Percentiles rank a stretch among this genome's conserved stretches.
Conservation (phyloP, 2,329 filamentous ascomycete genomes). For the Fusarium domesticum region DNA sequence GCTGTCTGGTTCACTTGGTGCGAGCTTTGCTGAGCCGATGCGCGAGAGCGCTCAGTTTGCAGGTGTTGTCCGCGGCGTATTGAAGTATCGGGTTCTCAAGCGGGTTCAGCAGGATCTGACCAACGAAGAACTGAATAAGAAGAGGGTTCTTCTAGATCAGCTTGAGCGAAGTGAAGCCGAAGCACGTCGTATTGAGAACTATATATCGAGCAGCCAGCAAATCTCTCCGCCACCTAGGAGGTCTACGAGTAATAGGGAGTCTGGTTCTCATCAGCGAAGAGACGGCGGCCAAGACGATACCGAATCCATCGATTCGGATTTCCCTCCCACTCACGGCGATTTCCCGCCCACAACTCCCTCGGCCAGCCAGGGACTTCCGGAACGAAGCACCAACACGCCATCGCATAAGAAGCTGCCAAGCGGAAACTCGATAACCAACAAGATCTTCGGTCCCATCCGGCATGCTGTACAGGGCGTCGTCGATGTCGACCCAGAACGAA, state of each 20-base stretch:
- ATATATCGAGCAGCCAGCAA: slow-evolving; percentile 72
- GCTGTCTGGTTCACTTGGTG: slow-evolving; percentile 80
- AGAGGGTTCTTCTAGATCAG: slow-evolving; percentile 75
- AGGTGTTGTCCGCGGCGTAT: slow-evolving; percentile 82
- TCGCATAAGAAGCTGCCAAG: slow-evolving; percentile 77
- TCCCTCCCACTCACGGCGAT: slow-evolving; percentile 83
- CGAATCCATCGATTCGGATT: slow-evolving; percentile 92
- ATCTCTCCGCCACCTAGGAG: slow-evolving; percentile 60
- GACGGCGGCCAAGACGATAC: slow-evolving; percentile 70
- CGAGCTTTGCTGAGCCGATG: slow-evolving; percentile 96
- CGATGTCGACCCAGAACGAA: slow-evolving; percentile 92
- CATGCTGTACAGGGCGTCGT: slow-evolving; percentile 96
- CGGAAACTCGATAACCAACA: slow-evolving; percentile 86
- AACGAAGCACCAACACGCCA: slow-evolving; percentile 43
- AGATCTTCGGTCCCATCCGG: slow-evolving; percentile 91
- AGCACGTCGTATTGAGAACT: slow-evolving; percentile 89
- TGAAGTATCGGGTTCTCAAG: slow-evolving; percentile 88
- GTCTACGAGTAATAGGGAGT: slow-evolving; percentile 59
- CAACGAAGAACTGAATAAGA: slow-evolving; percentile 86
- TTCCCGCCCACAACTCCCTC: slow-evolving; percentile 61
- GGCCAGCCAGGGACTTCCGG: slow-evolving; percentile 67
- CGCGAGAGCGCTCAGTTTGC: slow-evolving; percentile 96
- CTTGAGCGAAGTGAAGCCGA: slow-evolving; percentile 93
- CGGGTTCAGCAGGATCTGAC: slow-evolving; percentile 98
- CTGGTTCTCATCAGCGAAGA: slow-evolving; percentile 46